Base-by-base conservation (phyloP, 495 filamentous ascomycete genomes). In the Endocarpon pusillum region DNA sequence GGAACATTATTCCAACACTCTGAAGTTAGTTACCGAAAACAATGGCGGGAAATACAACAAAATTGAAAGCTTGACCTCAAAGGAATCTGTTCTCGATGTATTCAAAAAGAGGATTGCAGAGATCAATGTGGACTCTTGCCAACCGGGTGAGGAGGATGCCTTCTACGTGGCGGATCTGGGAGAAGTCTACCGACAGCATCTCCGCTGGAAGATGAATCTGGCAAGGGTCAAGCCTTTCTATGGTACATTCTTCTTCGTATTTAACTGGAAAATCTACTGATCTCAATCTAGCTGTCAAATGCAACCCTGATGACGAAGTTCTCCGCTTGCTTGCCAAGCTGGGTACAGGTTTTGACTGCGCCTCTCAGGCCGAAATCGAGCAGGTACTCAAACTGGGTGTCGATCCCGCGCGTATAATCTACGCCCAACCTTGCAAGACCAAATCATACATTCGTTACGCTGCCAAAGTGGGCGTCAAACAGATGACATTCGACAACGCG, bases 401-500 rank as follows among this genome's bases (percentile, higher is more conserved):
- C 39, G 81, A 86, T 49, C 83, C 91, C 3, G 70, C 73, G 35
- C 83, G 85, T 46, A 94, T 99, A 63, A 93, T 99, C 58, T 99
- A 94, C 49, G 91, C 89, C 32, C 91, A 99, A 54, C 89, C 89
- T 27, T 96, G 91, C 77, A 96, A 96, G 70, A 94, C 89, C 49
- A 92, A 91, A 57, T 94, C 86, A 24, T 94, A 94, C 57, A 64
- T 96, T 40, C 81, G 85, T 45, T 92, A 81, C 46, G 87, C 87
- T 34, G 70, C 75, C 36, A 67, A 73, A 51, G 54, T 78, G 36
- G 78, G 75, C 39, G 87, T 99, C 46, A 91, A 82, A 62, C 84
- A 93, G 64, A 96, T 99, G 85, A 96, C 89, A 8, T 94, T 96
- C 46, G 89, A 99, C 63, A 94, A 96, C 45, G 73, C 83, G 42